Evolutionary conservation across 352 stramenopile genomes (phyloP).

Genomic region (Albugo candida): DNA sequence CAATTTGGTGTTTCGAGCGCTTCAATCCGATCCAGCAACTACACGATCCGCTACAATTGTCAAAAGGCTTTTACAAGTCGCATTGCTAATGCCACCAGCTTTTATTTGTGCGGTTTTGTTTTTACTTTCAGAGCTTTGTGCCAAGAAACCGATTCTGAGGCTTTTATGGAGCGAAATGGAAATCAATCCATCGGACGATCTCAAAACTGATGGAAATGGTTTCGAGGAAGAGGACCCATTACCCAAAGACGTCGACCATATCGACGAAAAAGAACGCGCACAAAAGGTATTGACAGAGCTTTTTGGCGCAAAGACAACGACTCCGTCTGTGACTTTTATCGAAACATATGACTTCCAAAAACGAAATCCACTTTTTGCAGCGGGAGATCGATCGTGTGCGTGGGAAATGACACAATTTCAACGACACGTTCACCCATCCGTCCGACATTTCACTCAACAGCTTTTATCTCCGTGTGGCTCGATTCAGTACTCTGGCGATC

Average conservation of each 20-base stretch:
- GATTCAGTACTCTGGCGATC: slow-evolving; percentile 90
- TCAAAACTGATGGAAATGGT: not conserved
- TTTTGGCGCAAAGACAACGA: slow-evolving; percentile 17
- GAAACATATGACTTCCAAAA: slow-evolving; percentile 61
- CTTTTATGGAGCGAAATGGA: slow-evolving; percentile 55
- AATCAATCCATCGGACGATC: not conserved
- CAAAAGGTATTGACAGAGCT: slow-evolving; percentile 37
- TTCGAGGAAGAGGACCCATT: slow-evolving; percentile 12
- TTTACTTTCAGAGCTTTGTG: slow-evolving; percentile 87
- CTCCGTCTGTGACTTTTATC: not conserved
- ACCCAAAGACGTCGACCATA: not conserved
- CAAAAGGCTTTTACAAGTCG: slow-evolving; percentile 87
- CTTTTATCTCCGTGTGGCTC: slow-evolving; percentile 29
- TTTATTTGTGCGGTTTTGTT: slow-evolving; percentile 89
- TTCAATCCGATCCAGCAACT: slow-evolving; percentile 85
- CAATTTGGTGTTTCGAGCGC: slow-evolving; percentile 95
- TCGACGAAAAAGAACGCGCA: slow-evolving; percentile 15
- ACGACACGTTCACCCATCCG: slow-evolving; percentile 94
- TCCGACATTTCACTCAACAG: slow-evolving; percentile 81
- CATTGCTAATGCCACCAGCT: slow-evolving; percentile 56
- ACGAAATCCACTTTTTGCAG: slow-evolving; percentile 74
- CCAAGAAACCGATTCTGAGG: slow-evolving; percentile 55
- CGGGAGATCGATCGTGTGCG: slow-evolving; percentile 43
- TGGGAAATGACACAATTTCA: slow-evolving; percentile 88
- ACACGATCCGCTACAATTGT: slow-evolving; percentile 78